A percentile compares a stretch with the other conserved stretches of the same genome.
These are phyloP conservation scores for Cynara cardunculus DNA, from an alignment of 129 eudicot species.

Conservation along the genomic window DNA sequence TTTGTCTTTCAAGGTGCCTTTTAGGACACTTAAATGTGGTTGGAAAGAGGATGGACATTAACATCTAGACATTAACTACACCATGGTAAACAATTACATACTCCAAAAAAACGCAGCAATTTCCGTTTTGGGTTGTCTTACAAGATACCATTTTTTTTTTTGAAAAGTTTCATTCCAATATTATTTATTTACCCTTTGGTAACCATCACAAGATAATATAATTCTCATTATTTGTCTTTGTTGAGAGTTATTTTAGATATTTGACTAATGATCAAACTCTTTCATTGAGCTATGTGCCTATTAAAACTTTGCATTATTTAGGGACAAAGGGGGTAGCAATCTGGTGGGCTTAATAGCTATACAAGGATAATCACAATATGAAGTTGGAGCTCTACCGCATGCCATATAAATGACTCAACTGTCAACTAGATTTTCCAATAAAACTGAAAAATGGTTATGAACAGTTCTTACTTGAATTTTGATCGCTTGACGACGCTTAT, in stretches of 20 bases:
- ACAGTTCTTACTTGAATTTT: slow-evolving; percentile 73
- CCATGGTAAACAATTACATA: too few relatives aligned
- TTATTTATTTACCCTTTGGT: too few relatives aligned
- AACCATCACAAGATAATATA: too few relatives aligned
- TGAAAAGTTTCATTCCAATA: too few relatives aligned
- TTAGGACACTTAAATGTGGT: too few relatives aligned
- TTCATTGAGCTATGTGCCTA: background rate
- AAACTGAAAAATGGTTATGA: background rate
- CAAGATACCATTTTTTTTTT: too few relatives aligned
- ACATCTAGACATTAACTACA: too few relatives aligned
- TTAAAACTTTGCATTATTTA: background rate
- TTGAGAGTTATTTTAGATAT: background rate
- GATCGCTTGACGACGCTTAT: slow-evolving; percentile 78
- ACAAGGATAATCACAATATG: background rate
- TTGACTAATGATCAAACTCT: background rate
- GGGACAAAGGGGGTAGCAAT: background rate
- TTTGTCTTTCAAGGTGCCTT: too few relatives aligned
- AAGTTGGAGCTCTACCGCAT: background rate
- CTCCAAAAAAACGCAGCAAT: too few relatives aligned
- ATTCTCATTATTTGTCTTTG: too few relatives aligned
- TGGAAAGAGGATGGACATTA: too few relatives aligned
- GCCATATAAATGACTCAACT: background rate
- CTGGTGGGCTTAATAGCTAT: background rate
- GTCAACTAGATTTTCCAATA: background rate
- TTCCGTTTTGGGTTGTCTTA: too few relatives aligned